Evolutionary conservation across 805 yeast genomes (phyloP).

Genomic region (Starmerella kuoi): DNA sequence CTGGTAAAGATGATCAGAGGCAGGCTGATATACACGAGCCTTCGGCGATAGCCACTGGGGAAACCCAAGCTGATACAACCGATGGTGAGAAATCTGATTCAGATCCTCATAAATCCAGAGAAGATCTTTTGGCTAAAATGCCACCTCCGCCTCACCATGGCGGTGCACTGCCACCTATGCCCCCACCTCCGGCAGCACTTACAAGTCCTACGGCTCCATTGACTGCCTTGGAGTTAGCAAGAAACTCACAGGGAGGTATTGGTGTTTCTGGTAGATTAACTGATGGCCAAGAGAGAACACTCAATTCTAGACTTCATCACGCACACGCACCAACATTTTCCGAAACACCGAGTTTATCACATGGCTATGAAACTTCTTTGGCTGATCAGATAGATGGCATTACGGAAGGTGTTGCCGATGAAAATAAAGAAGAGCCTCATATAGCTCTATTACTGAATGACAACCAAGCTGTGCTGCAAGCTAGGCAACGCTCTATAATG

Average conservation of each 20-base stretch:
- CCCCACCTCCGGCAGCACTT: constrained; percentile 20
- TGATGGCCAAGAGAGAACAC: neutral
- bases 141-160: constrained; percentile 16
- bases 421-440: neutral
- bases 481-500: constrained; percentile 35
- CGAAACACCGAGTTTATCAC: constrained; percentile 3
- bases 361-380: constrained; percentile 11
- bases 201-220: constrained; percentile 16
- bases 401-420: neutral
- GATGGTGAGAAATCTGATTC: neutral
- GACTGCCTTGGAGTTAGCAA: constrained; percentile 3
- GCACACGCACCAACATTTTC: constrained; percentile 2
- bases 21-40: neutral
- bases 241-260: neutral
- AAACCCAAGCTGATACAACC: neutral
- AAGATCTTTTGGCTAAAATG: constrained; percentile 7
- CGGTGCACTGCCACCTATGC: constrained; percentile 20
- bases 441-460: constrained; percentile 8
- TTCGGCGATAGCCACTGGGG: neutral
- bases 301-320: neutral
- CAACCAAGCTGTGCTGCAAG: constrained; percentile 13
- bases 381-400: constrained; percentile 15
- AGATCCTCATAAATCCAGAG: neutral
- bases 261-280: neutral
- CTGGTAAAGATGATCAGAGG: neutral